Evolutionary conservation across 2,329 filamentous ascomycete genomes (phyloP).

Genomic region (Xylariaceae sp.): DNA sequence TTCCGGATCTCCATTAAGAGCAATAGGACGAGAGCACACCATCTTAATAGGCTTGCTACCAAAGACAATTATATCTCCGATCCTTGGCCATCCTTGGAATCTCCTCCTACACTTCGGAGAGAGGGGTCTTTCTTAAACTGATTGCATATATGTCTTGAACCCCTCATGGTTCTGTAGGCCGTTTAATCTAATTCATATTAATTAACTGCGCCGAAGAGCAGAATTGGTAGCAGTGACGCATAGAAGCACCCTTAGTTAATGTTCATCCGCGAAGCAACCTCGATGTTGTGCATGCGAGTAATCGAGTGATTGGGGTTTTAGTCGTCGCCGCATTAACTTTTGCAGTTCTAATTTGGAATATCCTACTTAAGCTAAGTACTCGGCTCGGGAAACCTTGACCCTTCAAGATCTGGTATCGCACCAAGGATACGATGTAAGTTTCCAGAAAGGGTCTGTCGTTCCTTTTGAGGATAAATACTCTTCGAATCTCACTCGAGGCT

Average conservation of each 20-base stretch:
- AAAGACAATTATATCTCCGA: not conserved
- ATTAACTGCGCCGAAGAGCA: constrained; percentile 14
- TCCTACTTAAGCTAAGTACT: not conserved
- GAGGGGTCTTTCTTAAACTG: not conserved
- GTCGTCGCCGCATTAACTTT: not conserved
- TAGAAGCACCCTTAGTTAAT: not conserved
- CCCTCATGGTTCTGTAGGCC: not conserved
- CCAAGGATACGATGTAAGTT: not conserved
- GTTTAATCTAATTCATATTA: constrained; percentile 24
- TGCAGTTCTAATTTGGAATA: not conserved
- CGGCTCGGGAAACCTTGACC: not conserved
- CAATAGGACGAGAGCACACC: not conserved
- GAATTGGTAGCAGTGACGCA: constrained; percentile 19
- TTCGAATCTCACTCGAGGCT: not conserved
- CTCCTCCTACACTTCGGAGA: not conserved
- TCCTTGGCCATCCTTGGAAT: not conserved
- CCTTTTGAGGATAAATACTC: constrained; percentile 8
- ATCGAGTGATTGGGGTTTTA: not conserved
- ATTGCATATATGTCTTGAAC: not conserved
- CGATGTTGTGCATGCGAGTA: not conserved
- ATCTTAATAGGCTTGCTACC: not conserved
- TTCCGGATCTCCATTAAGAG: constrained; percentile 9
- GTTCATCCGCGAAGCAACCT: not conserved
- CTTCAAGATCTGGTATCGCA: not conserved
- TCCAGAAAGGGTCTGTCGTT: not conserved